A percentile compares a stretch with the other conserved stretches of the same genome.
Conservation (phyloP, 2,329 filamentous ascomycete species). For the Alternaria sp. region DNA sequence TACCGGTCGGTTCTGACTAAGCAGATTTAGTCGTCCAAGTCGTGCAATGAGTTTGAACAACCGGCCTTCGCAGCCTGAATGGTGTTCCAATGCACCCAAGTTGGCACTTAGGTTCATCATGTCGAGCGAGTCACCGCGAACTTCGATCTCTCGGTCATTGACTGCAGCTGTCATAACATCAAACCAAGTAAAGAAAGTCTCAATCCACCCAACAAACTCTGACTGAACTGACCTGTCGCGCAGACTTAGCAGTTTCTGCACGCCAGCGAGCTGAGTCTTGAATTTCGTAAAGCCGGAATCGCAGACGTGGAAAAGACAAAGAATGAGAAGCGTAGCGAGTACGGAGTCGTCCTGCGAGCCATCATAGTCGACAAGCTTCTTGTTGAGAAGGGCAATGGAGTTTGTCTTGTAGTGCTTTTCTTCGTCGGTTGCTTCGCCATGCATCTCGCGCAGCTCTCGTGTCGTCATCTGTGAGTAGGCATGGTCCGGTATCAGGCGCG, state of each 20-base stretch:
- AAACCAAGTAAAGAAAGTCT: conserved; percentile 92
- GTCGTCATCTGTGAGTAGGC: conserved; percentile 51
- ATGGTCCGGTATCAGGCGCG: conserved; percentile 48
- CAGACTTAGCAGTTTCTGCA: conserved; percentile 86
- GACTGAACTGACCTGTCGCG: conserved; percentile 68
- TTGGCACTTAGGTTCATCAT: conserved; percentile 71
- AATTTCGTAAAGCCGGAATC: conserved; percentile 94
- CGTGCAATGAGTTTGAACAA: conserved; percentile 87
- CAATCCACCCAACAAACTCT: conserved; percentile 85
- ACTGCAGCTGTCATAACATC: conserved; percentile 91
- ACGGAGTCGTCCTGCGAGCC: conserved; percentile 85
- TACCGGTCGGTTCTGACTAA: conserved; percentile 72
- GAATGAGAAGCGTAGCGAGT: conserved; percentile 82
- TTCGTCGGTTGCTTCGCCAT: conserved; percentile 70
- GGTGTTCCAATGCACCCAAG: conserved; percentile 79
- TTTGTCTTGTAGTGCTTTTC: conserved; percentile 86
- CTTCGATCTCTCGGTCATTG: conserved; percentile 88
- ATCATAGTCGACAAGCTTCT: conserved; percentile 78
- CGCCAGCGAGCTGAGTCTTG: conserved; percentile 89
- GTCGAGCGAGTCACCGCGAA: conserved; percentile 69
- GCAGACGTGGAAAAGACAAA: conserved; percentile 92
- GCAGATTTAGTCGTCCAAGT: conserved; percentile 82
- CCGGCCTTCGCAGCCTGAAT: conserved; percentile 84
- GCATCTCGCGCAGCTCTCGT: conserved; percentile 51
- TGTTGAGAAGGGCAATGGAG: conserved; percentile 83